These are phyloP conservation scores for Priceomyces melissophilus DNA, from an alignment of 805 yeast genomes.

Conservation along the genomic window DNA sequence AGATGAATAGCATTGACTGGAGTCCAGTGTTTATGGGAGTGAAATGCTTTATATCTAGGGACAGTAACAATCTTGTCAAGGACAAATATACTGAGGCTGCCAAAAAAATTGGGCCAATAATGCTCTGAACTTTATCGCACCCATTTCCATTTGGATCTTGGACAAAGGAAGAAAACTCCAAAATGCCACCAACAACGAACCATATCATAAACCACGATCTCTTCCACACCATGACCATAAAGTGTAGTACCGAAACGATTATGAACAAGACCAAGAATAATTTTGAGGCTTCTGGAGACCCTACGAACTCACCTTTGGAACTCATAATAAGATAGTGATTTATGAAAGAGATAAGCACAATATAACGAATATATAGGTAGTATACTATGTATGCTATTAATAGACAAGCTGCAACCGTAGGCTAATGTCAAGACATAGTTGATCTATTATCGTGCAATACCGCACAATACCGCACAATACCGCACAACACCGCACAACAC, in stretches of 20 bases:
- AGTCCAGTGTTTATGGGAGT: slow-evolving; percentile 11
- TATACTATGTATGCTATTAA: too few relatives aligned
- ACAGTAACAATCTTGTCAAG: neutral
- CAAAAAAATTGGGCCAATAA: slow-evolving; percentile 3
- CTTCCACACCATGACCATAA: slow-evolving; percentile 1
- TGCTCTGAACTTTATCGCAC: slow-evolving; percentile 2
- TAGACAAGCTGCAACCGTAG: too few relatives aligned
- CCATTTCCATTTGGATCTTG: slow-evolving; percentile 2
- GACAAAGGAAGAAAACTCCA: slow-evolving; percentile 2
- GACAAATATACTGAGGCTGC: slow-evolving; percentile 4
- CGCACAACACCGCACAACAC: too few relatives aligned
- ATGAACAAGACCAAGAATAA: neutral
- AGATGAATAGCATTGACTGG: slow-evolving; percentile 22
- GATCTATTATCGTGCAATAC: too few relatives aligned
- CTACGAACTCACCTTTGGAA: too few relatives aligned
- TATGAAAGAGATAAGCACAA: too few relatives aligned
- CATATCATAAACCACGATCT: slow-evolving; percentile 6
- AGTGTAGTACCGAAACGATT: slow-evolving; percentile 1
- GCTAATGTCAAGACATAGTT: too few relatives aligned
- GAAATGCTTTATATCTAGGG: slow-evolving; percentile 9
- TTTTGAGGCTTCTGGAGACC: neutral
- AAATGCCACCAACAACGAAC: slow-evolving; percentile 3
- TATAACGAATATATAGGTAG: too few relatives aligned
- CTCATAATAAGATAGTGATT: too few relatives aligned
- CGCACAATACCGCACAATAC: too few relatives aligned